Evolutionary conservation across 2,329 filamentous ascomycete genomes (phyloP), one percentile per base, ranked within the genome.

Genomic region (Cercospora canescens): DNA sequence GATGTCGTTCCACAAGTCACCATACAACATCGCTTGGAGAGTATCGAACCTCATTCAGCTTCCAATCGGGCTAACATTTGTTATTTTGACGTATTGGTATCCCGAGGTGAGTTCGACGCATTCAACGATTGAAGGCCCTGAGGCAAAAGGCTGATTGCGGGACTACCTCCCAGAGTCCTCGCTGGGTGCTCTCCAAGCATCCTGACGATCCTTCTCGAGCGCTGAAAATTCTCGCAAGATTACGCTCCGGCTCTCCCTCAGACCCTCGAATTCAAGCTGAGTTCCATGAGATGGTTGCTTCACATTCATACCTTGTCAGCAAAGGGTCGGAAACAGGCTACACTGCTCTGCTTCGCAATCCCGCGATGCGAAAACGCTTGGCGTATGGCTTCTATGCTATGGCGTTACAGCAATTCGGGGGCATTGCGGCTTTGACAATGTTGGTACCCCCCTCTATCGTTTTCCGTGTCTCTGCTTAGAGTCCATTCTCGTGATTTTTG

Each of bases 21-120:
- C 80, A 0, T 79, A 76, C 70, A 81, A 81, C 63, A 80, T 81
- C 52, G 79, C 80, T 9, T 82, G 80, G 80, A 69, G 80, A 35
- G 75, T 81, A 1, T 80, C 78, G 4, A 81, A 81, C 60, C 39
- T 80, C 18, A 45, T 45, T 4, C 39, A 45, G 18, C 18, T 45
- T 24, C 39, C 39, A 11, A 45, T 45, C 39, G 39, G 39, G 24
- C 18, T 45, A 21, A 45, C 24, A 21, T 45, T 45, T 6, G 39
- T 45, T 3, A 21, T 45, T 24, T 2, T 45, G 39, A 45, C 39
- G 8, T 45, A 45, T 11, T 45, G 39, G 39, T 45, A 45, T 45
- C 39, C 39, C 9, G 39, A 45, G 39, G 39, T 45, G 24, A 45
- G 39, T 12, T 21, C 39, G 21, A 0, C 5, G n/a, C n/a, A 18